Conservation (phyloP, 352 stramenopile species). For the Phytopythium kandeliae region DNA sequence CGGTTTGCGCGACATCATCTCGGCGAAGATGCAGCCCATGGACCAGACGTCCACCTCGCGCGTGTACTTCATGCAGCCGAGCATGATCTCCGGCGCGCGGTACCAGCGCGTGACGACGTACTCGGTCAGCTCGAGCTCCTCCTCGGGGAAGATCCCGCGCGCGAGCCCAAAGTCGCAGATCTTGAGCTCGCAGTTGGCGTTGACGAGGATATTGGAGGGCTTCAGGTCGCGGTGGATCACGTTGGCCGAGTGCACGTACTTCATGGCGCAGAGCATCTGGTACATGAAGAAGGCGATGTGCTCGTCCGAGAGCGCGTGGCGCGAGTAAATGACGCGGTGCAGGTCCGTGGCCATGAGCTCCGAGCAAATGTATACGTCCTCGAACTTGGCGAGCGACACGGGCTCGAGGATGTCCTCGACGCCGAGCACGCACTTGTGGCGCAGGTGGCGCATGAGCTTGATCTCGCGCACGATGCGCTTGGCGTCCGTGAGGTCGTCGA, state of each 20-base stretch:
- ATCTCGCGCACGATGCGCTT: conserved; percentile 85
- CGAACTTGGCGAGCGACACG: conserved; percentile 62
- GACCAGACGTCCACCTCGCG: conserved; percentile 94
- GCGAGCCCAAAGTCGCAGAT: conserved; percentile 89
- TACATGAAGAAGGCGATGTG: conserved; percentile 84
- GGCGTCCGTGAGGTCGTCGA: conserved; percentile 77
- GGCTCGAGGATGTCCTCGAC: conserved; percentile 73
- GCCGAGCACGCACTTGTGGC: conserved; percentile 60
- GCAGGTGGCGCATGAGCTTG: conserved; percentile 73
- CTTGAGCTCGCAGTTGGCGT: conserved; percentile 86
- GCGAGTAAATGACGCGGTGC: conserved; percentile 76
- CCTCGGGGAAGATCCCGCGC: conserved; percentile 51
- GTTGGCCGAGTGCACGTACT: conserved; percentile 82
- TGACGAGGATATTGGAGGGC: conserved; percentile 95
- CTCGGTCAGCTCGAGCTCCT: conserved; percentile 44
- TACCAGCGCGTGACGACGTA: conserved; percentile 97
- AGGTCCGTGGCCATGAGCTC: conserved; percentile 70
- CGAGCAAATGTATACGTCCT: conserved; percentile 83
- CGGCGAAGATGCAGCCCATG: conserved; percentile 98
- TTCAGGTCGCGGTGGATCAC: conserved; percentile 93
- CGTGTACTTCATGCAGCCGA: conserved; percentile 93
- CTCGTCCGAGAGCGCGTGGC: conserved; percentile 56
- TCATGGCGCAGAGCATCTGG: conserved; percentile 70
- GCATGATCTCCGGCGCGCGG: conserved; percentile 89
- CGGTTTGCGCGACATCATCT: conserved; percentile 91